phyloP scores from a whole-genome alignment of 2,329 filamentous ascomycete genomes.

The Talaromyces funiculosus region DNA sequence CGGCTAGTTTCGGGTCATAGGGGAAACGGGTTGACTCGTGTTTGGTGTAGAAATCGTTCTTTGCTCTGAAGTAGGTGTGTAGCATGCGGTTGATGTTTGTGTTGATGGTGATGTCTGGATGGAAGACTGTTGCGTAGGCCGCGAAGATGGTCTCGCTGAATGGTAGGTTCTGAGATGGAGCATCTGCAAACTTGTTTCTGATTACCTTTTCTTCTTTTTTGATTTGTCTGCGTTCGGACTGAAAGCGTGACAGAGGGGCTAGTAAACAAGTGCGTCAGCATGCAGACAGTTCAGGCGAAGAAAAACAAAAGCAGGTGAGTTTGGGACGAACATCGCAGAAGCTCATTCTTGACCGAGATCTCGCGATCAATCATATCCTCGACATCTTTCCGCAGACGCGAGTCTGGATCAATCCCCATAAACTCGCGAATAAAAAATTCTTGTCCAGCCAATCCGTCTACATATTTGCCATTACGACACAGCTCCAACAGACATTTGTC shows the following conservation, averaged over 20 bases:
- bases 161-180: background rate
- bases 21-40: constrained; percentile 12
- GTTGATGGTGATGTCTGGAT: constrained; percentile 15
- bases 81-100: constrained; percentile 23
- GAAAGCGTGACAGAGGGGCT: background rate
- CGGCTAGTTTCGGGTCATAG: constrained; percentile 18
- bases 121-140: background rate
- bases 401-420: constrained; percentile 27
- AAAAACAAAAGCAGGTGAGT: background rate
- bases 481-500: constrained; percentile 36
- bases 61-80: constrained; percentile 31
- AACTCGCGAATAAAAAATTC: constrained; percentile 36
- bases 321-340: constrained; percentile 21
- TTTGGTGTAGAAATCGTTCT: constrained; percentile 30
- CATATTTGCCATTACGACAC: constrained; percentile 26
- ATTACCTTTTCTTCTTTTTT: background rate
- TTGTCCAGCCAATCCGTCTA: constrained; percentile 28
- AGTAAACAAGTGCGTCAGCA: background rate
- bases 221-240: background rate
- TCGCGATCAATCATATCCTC: constrained; percentile 25
- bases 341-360: constrained; percentile 21
- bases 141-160: constrained; percentile 1
- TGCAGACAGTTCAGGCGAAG: background rate
- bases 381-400: constrained; percentile 13
- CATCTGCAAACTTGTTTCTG: background rate